A percentile compares a stretch with the other conserved stretches of the same genome.
Conservation (phyloP, 768 basidiomycete species). For the Pleurotus salmoneostramineus region DNA sequence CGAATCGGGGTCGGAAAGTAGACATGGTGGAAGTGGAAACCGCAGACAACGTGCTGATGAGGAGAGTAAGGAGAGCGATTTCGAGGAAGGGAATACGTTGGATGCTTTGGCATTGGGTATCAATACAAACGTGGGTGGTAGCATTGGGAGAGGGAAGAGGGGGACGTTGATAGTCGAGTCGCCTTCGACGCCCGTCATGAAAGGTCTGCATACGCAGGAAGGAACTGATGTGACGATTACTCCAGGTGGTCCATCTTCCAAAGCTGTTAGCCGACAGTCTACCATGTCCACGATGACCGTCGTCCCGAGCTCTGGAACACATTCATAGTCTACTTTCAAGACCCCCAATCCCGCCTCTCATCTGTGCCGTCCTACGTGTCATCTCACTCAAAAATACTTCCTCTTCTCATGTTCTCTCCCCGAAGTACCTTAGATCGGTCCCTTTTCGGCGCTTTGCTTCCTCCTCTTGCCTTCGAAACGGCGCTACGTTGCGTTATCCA, state of each 20-base stretch:
- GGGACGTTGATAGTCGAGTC: neutral
- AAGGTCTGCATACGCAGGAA: slow-evolving; percentile 3
- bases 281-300: slow-evolving; percentile 6
- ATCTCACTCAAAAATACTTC: neutral
- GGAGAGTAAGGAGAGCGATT: neutral
- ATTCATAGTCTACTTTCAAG: no score
- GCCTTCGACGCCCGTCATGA: neutral
- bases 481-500: no score
- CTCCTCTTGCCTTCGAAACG: neutral
- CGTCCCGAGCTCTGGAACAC: neutral
- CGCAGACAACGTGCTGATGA: neutral
- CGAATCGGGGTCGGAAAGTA: neutral
- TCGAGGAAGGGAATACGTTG: neutral
- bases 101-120: neutral
- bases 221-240: slow-evolving; percentile 8
- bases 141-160: neutral
- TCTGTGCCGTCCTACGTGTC: neutral
- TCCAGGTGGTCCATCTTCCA: neutral
- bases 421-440: neutral
- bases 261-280: slow-evolving; percentile 3
- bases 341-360: neutral
- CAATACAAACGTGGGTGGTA: neutral
- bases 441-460: neutral
- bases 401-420: neutral
- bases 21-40: neutral